These are phyloP conservation scores for Xerocomus amazonicus DNA, from an alignment of 1,284 basidiomycete genomes.

Conservation along the genomic window DNA sequence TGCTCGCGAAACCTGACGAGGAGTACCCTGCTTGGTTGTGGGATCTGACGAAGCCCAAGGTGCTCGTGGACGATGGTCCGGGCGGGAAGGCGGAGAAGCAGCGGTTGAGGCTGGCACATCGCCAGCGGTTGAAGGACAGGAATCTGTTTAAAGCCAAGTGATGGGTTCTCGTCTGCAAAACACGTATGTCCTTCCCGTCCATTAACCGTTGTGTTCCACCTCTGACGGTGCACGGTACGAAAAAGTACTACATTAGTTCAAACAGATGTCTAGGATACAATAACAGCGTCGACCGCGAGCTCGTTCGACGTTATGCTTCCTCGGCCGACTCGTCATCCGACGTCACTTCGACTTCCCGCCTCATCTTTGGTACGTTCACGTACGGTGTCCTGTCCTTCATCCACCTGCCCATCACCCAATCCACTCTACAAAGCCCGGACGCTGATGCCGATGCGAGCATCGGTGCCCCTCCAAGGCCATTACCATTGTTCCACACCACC, in stretches of 20 bases:
- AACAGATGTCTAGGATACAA: too few relatives aligned
- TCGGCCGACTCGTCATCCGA: slow-evolving; percentile 38
- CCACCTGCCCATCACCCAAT: slow-evolving; percentile 70
- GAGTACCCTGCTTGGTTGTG: slow-evolving; percentile 91
- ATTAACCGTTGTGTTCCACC: too few relatives aligned
- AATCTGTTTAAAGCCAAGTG: slow-evolving; percentile 70
- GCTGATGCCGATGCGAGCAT: slow-evolving; percentile 77
- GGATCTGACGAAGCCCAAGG: slow-evolving; percentile 63
- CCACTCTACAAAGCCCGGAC: slow-evolving; percentile 82
- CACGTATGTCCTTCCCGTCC: too few relatives aligned
- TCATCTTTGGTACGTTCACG: slow-evolving; percentile 44
- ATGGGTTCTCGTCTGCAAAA: neutral
- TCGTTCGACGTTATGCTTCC: slow-evolving; percentile 22
- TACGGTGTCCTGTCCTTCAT: slow-evolving; percentile 61
- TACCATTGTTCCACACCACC: slow-evolving; percentile 75
- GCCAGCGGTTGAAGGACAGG: slow-evolving; percentile 63
- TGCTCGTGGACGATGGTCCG: slow-evolving; percentile 62
- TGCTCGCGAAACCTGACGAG: slow-evolving; percentile 78
- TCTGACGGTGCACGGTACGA: too few relatives aligned
- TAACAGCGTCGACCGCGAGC: too few relatives aligned
- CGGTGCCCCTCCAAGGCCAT: slow-evolving; percentile 62
- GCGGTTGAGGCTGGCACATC: slow-evolving; percentile 56
- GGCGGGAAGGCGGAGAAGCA: slow-evolving; percentile 67
- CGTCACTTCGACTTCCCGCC: slow-evolving; percentile 35
- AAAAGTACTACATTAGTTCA: too few relatives aligned